phyloP scores from a whole-genome alignment of 176 grass and related monocot genomes.

The Bonia amplexicaulis region DNA sequence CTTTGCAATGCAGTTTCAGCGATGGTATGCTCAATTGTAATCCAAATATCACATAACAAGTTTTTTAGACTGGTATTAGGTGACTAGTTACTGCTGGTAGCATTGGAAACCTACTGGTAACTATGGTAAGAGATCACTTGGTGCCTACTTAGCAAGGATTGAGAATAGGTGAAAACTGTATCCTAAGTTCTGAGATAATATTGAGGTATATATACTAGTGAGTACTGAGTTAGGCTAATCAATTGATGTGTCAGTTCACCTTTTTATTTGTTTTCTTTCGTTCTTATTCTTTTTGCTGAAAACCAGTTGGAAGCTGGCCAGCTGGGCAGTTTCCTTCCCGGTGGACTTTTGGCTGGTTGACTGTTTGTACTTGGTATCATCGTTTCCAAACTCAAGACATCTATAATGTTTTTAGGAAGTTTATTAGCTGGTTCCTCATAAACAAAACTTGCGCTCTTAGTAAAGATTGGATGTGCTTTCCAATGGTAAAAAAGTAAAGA shows the following conservation, averaged over 20 bases:
- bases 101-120: neutral
- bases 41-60: neutral
- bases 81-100: neutral
- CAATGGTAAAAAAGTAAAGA: neutral
- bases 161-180: neutral
- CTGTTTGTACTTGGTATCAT: neutral
- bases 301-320: neutral
- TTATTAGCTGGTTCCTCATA: neutral
- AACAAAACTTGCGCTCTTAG: neutral
- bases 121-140: neutral
- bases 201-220: neutral
- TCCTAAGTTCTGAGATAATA: neutral
- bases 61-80: neutral
- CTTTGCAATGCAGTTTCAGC: neutral
- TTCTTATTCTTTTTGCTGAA: neutral
- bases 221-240: neutral
- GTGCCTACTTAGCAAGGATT: neutral
- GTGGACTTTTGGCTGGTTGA: neutral
- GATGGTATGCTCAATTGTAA: neutral
- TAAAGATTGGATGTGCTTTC: neutral
- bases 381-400: neutral
- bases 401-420: neutral
- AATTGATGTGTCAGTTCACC: neutral
- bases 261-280: neutral
- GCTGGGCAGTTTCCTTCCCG: neutral